A percentile compares a stretch with the other conserved stretches of the same genome.
Conservation (phyloP, 2,329 filamentous ascomycete genomes). For the Domatiomyces catenatus region DNA sequence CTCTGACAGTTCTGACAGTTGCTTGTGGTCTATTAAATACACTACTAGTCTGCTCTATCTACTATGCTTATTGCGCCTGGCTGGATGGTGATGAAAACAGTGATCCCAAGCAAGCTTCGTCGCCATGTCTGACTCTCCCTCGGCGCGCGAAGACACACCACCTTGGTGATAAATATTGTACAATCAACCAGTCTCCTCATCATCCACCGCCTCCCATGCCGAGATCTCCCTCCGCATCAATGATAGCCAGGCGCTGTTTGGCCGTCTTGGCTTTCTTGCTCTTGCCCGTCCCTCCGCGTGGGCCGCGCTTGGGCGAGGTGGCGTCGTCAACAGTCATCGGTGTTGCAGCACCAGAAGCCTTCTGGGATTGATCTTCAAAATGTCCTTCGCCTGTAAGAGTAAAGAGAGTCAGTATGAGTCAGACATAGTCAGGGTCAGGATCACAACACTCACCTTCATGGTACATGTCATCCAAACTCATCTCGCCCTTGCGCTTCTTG, state of each 20-base stretch:
- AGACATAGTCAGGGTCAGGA: conserved; percentile 5
- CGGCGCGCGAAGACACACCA: neutral
- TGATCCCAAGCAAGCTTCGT: neutral
- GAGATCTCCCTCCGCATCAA: conserved; percentile 30
- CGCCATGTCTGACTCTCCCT: neutral
- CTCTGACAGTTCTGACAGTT: no score
- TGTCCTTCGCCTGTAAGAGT: conserved; percentile 65
- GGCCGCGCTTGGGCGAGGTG: conserved; percentile 42
- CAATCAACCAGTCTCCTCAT: neutral
- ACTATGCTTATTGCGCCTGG: neutral
- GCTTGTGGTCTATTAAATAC: neutral
- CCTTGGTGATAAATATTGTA: neutral
- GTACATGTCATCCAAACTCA: conserved; percentile 87
- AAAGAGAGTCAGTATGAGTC: conserved; percentile 7
- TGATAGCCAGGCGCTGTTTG: conserved; percentile 34
- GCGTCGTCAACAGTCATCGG: conserved; percentile 45
- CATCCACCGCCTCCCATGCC: conserved; percentile 15
- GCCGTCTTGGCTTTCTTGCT: conserved; percentile 47
- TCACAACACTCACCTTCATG: conserved; percentile 69
- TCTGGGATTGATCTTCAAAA: conserved; percentile 74
- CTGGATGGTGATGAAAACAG: neutral
- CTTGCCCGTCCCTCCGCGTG: conserved; percentile 38
- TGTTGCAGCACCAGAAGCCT: conserved; percentile 73
- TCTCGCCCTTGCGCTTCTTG: conserved; percentile 45
- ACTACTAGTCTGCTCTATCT: neutral